Percentiles rank a stretch among this genome's conserved stretches.
Conservation (phyloP, 2,329 filamentous ascomycete species). For the Diplodia corticola region DNA sequence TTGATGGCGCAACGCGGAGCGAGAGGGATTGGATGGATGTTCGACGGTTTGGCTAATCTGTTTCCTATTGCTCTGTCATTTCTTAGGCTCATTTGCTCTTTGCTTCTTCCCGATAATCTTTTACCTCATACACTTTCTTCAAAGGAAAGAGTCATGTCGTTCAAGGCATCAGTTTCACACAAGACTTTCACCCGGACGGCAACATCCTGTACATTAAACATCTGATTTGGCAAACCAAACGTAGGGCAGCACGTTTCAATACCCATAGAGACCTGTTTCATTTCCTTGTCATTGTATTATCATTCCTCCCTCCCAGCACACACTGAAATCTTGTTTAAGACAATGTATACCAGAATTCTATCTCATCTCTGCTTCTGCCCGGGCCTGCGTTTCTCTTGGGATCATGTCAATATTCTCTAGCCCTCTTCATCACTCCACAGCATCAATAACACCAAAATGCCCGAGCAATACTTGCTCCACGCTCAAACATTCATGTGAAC, state of each 20-base stretch:
- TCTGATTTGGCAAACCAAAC: no score
- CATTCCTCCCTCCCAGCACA: background rate
- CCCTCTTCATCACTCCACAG: background rate
- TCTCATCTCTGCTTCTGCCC: background rate
- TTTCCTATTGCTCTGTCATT: background rate
- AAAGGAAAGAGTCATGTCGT: no score
- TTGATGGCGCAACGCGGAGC: background rate
- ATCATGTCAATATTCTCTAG: background rate
- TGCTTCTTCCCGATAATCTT: no score
- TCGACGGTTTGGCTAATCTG: background rate
- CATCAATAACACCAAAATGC: background rate
- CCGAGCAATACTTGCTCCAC: background rate
- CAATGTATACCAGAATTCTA: background rate
- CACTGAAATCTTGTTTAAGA: background rate
- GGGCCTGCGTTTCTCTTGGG: background rate
- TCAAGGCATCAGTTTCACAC: no score
- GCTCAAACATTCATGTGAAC: background rate
- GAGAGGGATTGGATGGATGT: background rate
- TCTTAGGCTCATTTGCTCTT: no score
- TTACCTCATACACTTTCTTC: no score
- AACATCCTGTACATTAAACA: no score
- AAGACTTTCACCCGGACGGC: no score
- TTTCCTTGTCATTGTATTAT: no score
- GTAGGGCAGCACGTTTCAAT: no score
- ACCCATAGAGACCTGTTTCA: no score